A percentile compares a stretch with the other conserved stretches of the same genome.
These are phyloP conservation scores for Pseudogymnoascus sp. DNA, from an alignment of 2,329 filamentous ascomycete genomes.

Conservation along the genomic window DNA sequence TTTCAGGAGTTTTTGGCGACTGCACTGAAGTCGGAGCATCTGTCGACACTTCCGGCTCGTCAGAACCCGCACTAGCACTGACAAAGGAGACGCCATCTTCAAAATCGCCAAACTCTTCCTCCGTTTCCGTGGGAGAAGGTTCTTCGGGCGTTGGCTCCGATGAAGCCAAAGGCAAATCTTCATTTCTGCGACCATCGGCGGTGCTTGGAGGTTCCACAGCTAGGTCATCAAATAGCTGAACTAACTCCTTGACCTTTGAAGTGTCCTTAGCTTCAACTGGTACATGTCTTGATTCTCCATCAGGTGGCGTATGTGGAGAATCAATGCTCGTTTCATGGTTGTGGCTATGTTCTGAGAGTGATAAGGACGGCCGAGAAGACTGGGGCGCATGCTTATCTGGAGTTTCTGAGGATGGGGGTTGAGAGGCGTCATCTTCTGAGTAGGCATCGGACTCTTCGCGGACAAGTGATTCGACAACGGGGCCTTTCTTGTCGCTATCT, in stretches of 20 bases:
- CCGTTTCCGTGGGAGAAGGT: conserved; percentile 14
- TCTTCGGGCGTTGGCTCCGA: not conserved
- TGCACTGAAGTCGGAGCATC: not conserved
- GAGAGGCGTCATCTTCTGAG: not conserved
- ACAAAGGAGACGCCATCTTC: conserved; percentile 24
- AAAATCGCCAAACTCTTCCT: conserved; percentile 32
- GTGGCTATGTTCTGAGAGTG: conserved; percentile 24
- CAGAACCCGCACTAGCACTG: conserved; percentile 14
- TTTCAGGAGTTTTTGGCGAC: not conserved
- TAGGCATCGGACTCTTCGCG: not conserved
- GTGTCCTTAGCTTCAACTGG: conserved; percentile 15
- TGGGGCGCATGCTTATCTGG: conserved; percentile 13
- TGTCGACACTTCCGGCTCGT: conserved; percentile 11
- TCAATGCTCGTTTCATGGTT: conserved; percentile 22
- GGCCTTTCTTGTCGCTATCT: not conserved
- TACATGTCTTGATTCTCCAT: conserved; percentile 23
- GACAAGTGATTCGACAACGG: not conserved
- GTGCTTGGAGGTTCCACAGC: conserved; percentile 14
- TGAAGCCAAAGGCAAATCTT: not conserved
- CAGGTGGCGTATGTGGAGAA: conserved; percentile 26
- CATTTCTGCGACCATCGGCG: conserved; percentile 5
- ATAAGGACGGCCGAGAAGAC: conserved; percentile 23
- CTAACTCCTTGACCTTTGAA: conserved; percentile 22
- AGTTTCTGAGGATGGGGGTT: not conserved
- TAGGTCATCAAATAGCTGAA: conserved; percentile 23